Evolutionary conservation across 495 filamentous ascomycete genomes (phyloP), one percentile per base, ranked within the genome.

Genomic region (Neurospora hispaniola): DNA sequence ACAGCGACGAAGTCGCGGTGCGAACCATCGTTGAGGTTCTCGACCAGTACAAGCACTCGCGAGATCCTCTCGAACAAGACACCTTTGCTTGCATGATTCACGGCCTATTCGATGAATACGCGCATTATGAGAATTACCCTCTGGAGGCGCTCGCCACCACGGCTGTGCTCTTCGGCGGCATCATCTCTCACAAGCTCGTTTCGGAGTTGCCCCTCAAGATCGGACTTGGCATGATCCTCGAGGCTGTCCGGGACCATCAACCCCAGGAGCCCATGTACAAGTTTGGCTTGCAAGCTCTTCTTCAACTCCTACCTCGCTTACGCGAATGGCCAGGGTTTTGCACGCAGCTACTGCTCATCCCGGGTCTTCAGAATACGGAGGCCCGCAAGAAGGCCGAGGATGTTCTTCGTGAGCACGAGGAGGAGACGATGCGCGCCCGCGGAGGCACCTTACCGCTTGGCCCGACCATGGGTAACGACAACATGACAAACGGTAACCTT

Each of bases 61-160:
- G 88, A 35, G 91, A 96, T 71, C 89, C 93, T 3, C 83, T 88
- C 16, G 93, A 97, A 71, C 94, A 97, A 79, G 96, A 99, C 77
- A 85, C 97, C 5, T 99, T 98, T 79, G 93, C 94, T 14, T 97
- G 95, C 81, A 98, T 99, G 96, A 94, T 99, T 41, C 95, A 97
- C 76, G 96, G 96, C 0, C 85, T 99, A 10, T 97, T 98, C 75
- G 96, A 99, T 76, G 96, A 99, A 81, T 99, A 98, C 79, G 90
- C 91, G 66, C 97, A 96, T 79, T 99, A 97, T 78, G 87, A 90
- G 54, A 93, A 94, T 76, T 99, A 99, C 79, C 96, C 96, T 5
- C 86, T 97, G 5, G 94, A 96, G 75, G 96, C 96, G 42, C 83
- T 99, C 71, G 94, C 94, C 8, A 98, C 94, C 14, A 98, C 96